phyloP scores from a whole-genome alignment of 805 yeast genomes.

The Yarrowia keelungensis region DNA sequence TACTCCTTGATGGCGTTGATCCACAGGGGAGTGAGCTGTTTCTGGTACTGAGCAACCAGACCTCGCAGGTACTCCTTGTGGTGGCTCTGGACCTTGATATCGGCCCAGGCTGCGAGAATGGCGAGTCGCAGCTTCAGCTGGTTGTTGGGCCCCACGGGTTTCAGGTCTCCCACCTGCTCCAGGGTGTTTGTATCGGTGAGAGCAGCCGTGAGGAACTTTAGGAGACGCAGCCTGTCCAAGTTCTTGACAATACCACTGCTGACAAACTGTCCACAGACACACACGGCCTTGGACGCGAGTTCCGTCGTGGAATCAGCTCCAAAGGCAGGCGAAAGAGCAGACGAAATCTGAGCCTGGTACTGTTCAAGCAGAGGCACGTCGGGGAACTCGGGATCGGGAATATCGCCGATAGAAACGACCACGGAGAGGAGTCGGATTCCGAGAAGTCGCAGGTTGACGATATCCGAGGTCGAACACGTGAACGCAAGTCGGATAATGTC shows the following conservation, averaged over 20 bases:
- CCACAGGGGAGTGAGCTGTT: slow-evolving; percentile 78
- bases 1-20: slow-evolving; percentile 74
- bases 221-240: slow-evolving; percentile 60
- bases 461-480: slow-evolving; percentile 77
- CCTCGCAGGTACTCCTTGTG: slow-evolving; percentile 50
- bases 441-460: slow-evolving; percentile 62
- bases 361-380: slow-evolving; percentile 79
- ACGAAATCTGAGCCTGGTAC: slow-evolving; percentile 91
- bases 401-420: slow-evolving; percentile 63
- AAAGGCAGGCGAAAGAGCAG: slow-evolving; percentile 90
- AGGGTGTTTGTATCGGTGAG: slow-evolving; percentile 47
- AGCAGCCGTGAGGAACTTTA: slow-evolving; percentile 68
- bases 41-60: slow-evolving; percentile 59
- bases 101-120: slow-evolving; percentile 55
- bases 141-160: slow-evolving; percentile 49
- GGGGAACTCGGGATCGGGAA: slow-evolving; percentile 75
- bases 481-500: slow-evolving; percentile 81
- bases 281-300: slow-evolving; percentile 77
- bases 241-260: slow-evolving; percentile 62
- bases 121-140: slow-evolving; percentile 51
- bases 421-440: slow-evolving; percentile 73
- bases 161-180: slow-evolving; percentile 58
- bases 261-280: slow-evolving; percentile 77
- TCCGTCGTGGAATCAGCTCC: slow-evolving; percentile 71
- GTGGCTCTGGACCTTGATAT: slow-evolving; percentile 47